Percentiles rank a stretch among this genome's conserved stretches.
Evolutionary conservation across 371 early-diverging fungal species (phyloP).

Genomic region (Mortierella sp.): DNA sequence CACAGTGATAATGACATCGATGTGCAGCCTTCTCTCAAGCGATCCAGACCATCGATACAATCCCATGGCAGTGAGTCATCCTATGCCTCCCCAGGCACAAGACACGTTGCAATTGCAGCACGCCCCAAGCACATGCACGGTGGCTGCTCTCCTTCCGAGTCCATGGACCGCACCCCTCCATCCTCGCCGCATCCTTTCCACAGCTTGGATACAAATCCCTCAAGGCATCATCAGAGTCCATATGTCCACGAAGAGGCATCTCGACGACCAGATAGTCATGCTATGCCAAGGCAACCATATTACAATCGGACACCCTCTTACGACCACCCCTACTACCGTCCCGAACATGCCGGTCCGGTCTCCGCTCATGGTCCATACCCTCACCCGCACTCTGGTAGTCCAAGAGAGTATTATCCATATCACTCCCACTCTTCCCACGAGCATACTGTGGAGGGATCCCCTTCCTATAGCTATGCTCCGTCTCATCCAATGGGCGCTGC

Average conservation of each 20-base stretch:
- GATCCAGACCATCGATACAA: constrained; percentile 8
- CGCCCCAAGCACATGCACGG: constrained; percentile 16
- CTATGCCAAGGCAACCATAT: constrained; percentile 12
- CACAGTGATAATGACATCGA: constrained; percentile 38
- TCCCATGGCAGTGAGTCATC: not conserved
- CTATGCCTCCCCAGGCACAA: not conserved
- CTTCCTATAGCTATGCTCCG: constrained; percentile 26
- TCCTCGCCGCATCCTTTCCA: constrained; percentile 13
- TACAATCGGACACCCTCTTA: constrained; percentile 10
- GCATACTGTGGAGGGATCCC: constrained; percentile 18
- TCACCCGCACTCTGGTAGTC: constrained; percentile 7
- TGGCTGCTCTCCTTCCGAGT: constrained; percentile 11
- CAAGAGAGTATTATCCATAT: constrained; percentile 10
- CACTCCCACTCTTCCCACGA: constrained; percentile 24
- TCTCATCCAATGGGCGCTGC: constrained; percentile 32
- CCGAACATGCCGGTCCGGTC: constrained; percentile 1
- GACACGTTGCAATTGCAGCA: constrained; percentile 24
- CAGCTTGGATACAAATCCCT: constrained; percentile 9
- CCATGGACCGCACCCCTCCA: constrained; percentile 25
- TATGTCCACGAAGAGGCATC: constrained; percentile 12
- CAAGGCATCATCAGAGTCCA: constrained; percentile 16
- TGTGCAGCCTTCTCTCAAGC: constrained; percentile 9
- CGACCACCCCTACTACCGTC: constrained; percentile 13
- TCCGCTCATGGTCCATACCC: not conserved
- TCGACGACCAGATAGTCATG: not conserved